phyloP scores from a whole-genome alignment of 768 basidiomycete genomes.

The Porphyrellus cyaneotinctus region DNA sequence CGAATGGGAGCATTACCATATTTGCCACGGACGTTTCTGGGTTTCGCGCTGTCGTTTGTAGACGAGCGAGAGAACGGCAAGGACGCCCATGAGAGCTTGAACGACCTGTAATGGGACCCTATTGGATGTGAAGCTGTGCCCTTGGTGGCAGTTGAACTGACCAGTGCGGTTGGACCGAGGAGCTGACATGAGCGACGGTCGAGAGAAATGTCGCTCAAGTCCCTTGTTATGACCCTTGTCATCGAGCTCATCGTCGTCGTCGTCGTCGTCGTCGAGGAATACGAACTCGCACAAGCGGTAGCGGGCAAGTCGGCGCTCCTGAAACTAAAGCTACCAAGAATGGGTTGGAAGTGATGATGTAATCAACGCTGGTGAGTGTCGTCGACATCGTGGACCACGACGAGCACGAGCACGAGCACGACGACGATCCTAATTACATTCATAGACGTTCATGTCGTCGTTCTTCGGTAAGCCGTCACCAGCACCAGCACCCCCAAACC shows the following conservation, averaged over 20 bases:
- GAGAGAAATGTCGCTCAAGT: constrained; percentile 31
- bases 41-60: constrained; percentile 86
- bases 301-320: too few species aligned
- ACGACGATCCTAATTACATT: background rate
- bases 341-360: constrained; percentile 12
- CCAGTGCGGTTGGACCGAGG: constrained; percentile 46
- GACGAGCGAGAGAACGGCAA: constrained; percentile 84
- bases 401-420: constrained; percentile 1
- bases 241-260: constrained; percentile 13
- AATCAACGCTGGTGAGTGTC: constrained; percentile 9
- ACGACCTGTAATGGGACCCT: constrained; percentile 48
- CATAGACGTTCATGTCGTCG: constrained; percentile 20
- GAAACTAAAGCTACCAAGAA: too few species aligned
- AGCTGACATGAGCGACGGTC: constrained; percentile 43
- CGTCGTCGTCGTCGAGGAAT: background rate
- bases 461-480: constrained; percentile 45
- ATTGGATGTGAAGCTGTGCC: background rate
- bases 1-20: constrained; percentile 57
- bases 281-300: background rate
- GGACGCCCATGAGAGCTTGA: constrained; percentile 83
- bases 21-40: constrained; percentile 84
- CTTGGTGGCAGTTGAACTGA: constrained; percentile 19
- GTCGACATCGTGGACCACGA: background rate
- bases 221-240: constrained; percentile 1
- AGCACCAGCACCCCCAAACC: constrained; percentile 28